Evolutionary conservation across 2,329 filamentous ascomycete genomes (phyloP), one percentile per base, ranked within the genome.

Genomic region (Apiospora malaysiana): DNA sequence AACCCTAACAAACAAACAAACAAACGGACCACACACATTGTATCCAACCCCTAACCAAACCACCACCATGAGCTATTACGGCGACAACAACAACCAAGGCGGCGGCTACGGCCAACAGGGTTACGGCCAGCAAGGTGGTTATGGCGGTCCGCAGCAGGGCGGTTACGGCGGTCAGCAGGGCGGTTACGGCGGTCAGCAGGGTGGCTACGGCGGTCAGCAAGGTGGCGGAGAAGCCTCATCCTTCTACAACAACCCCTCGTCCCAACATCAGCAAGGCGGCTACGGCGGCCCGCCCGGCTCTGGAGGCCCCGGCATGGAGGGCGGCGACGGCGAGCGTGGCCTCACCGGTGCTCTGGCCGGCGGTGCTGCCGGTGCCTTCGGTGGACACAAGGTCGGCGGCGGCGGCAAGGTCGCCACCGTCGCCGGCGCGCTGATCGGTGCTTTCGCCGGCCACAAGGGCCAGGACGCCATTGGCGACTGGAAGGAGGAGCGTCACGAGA

Each of bases 391-490:
- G 72, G 73, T 84, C 47, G 82, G 83, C 27, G 79, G 83, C 27
- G 79, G 79, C 69, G 78, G 78, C 51, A 68, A 68, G 67, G 37
- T 43, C 27, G 46, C 45, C 46, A 68, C 67, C 69, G 69, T 84
- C 9, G 74, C 84, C n/a, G 83, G 83, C 12, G 82, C 79, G 8
- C 69, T 84, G 8, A 82, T 78, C 5, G 83, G 83, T 16, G 83
- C 83, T 14, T 77, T 84, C 46, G 81, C 81, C 2, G 83, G 83
- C 3, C 81, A 83, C 75, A 83, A 84, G 73, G 70, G 82, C 16
- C 79, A 84, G 71, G 83, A 84, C 68, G 81, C 77, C 9, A 79
- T 80, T 3, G 75, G 75, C 4, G 82, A 84, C 72, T 79, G 79
- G 51, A 45, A 40, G 42, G 56, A 69, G 12, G 68, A 65, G 16